Percentiles rank a stretch among this genome's conserved stretches.
phyloP scores from a whole-genome alignment of 371 early-diverging fungal species.

The Lichtheimia ornata region DNA sequence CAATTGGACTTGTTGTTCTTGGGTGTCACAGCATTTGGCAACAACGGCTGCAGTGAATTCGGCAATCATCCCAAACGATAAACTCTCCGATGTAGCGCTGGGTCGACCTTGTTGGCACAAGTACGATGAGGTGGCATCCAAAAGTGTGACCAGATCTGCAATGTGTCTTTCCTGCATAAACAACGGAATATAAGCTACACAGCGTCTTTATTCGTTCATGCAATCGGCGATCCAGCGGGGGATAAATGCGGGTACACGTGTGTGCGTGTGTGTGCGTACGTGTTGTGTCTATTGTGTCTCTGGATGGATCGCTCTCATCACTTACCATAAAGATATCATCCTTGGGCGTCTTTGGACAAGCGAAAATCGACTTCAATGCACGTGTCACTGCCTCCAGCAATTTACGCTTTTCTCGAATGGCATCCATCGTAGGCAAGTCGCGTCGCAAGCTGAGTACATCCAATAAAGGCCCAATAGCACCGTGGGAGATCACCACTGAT shows the following conservation, averaged over 20 bases:
- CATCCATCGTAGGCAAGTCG: slow-evolving; percentile 36
- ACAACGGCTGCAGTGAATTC: slow-evolving; percentile 71
- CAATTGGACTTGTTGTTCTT: slow-evolving; percentile 61
- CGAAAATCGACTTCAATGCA: slow-evolving; percentile 77
- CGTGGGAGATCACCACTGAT: slow-evolving; percentile 55
- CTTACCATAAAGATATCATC: slow-evolving; percentile 62
- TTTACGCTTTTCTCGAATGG: slow-evolving; percentile 44
- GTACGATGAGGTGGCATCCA: slow-evolving; percentile 29
- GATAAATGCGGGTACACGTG: too few relatives aligned
- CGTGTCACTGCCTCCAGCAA: slow-evolving; percentile 74
- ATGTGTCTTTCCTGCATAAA: slow-evolving; percentile 43
- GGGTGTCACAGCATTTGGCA: slow-evolving; percentile 66
- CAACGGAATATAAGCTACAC: not conserved
- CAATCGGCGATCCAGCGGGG: too few relatives aligned
- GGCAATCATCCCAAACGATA: slow-evolving; percentile 62
- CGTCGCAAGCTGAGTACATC: slow-evolving; percentile 53
- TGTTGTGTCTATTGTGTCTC: not conserved
- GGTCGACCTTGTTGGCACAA: slow-evolving; percentile 24
- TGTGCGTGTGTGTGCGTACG: too few relatives aligned
- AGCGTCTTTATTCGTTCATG: too few relatives aligned
- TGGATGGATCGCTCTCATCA: not conserved
- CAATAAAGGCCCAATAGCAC: slow-evolving; percentile 66
- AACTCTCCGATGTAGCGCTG: slow-evolving; percentile 39
- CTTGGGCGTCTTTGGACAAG: slow-evolving; percentile 57
- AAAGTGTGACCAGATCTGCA: slow-evolving; percentile 27